Percentiles rank a stretch among this genome's conserved stretches.
Conservation (phyloP, 2,329 filamentous ascomycete species). For the Annulohypoxylon truncatum region DNA sequence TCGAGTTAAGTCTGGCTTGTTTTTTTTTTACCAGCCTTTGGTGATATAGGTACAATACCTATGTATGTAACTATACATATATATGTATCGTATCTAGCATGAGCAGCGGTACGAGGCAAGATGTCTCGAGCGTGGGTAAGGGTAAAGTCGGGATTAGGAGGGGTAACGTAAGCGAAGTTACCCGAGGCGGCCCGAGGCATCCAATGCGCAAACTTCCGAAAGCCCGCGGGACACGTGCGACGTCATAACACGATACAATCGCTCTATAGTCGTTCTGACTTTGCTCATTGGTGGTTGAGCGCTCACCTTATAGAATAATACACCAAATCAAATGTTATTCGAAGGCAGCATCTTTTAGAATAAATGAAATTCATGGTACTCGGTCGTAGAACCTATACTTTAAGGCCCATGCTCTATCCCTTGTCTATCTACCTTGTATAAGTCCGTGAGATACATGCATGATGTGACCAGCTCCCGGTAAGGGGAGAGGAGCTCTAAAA, state of each 20-base stretch:
- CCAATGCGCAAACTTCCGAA: conserved; percentile 5
- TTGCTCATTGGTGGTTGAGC: neutral
- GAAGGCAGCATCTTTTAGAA: conserved; percentile 17
- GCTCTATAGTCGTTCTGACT: neutral
- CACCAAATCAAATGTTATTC: neutral
- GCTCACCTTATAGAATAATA: conserved; percentile 23
- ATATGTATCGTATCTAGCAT: neutral
- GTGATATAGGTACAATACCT: neutral
- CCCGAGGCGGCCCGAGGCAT: conserved; percentile 32
- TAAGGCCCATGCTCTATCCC: conserved; percentile 44
- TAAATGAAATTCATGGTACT: conserved; percentile 39
- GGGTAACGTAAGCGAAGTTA: conserved; percentile 17
- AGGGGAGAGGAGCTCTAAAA: conserved; percentile 46
- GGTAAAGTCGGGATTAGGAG: conserved; percentile 12
- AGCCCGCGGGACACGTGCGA: conserved; percentile 21
- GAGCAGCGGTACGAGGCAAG: neutral
- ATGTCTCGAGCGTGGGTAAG: neutral
- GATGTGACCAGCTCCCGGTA: conserved; percentile 47
- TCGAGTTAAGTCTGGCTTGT: neutral
- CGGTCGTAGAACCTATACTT: conserved; percentile 29
- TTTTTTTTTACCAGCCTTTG: neutral
- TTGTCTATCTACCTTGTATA: conserved; percentile 35
- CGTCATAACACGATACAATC: conserved; percentile 1
- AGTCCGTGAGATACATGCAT: conserved; percentile 37
- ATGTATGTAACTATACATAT: neutral